Base-by-base conservation (phyloP, 176 grass and related monocot species). In the Juncus inflexus region DNA sequence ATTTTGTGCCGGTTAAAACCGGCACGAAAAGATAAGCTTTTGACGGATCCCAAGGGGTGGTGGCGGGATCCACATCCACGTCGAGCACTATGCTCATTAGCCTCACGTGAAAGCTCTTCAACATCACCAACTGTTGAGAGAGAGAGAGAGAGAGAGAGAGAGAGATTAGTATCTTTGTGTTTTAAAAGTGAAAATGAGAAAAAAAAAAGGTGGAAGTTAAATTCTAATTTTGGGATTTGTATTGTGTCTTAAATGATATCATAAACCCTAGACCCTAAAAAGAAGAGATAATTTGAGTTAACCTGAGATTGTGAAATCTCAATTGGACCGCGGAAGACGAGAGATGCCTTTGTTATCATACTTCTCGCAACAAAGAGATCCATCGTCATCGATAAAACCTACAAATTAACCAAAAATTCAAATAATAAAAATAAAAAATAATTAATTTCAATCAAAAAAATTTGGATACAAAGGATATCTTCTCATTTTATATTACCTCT, bases 301-400 rank as follows among this genome's bases (percentile, higher is more conserved):
- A 97, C 94, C 79, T 92, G 94, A 92, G 80, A 83, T 81, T 77
- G 84, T 54, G 77, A 84, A 64, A 97, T 86, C 79, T 83, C 80
- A 77, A 97, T 83, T 77, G 74, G 80, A 50, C 94, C 94, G 74
- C 80, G 83, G 83, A 78, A 89, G 70, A 92, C 88, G 69, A 97
- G 85, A 97, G 94, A 97, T 97, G 94, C 88, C 85, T 92, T 92
- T 89, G 94, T 97, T 83, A 97, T 86, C 89, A 97, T 89, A 54
- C 82, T 97, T 80, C 88, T 87, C 73, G 94, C 85, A 91, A 97
- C 94, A 97, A 97, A 97, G 88, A 97, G 94, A 97, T 92, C 94
- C 80, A 97, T 92, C 65, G 80, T 80, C 78, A 73, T 97, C 88
- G 94, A 92, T 89, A 97, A 86, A 89, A 97, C 94, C 94, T 97